Conservation (phyloP, 1,284 basidiomycete genomes). For the Fistulina hepatica region DNA sequence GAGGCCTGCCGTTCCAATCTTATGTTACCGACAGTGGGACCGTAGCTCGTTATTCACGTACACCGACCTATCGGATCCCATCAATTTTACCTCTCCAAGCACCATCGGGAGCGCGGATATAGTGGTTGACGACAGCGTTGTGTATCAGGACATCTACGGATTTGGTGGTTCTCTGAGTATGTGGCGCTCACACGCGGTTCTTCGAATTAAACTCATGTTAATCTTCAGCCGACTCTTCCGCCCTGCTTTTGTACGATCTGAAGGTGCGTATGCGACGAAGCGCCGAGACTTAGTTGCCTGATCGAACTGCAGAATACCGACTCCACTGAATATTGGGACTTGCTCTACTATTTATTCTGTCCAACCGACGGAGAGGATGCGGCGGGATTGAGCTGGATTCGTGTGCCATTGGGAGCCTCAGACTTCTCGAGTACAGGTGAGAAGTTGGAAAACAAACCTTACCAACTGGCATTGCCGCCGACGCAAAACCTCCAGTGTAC, state of each 20-base stretch:
- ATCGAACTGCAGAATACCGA: slow-evolving; percentile 25
- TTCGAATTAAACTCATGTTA: slow-evolving; percentile 1
- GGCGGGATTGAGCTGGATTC: slow-evolving; percentile 40
- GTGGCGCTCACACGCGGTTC: slow-evolving; percentile 12
- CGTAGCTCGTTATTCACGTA: slow-evolving; percentile 38
- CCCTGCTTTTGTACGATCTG: slow-evolving; percentile 35
- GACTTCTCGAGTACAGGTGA: slow-evolving; percentile 40
- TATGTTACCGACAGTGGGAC: slow-evolving; percentile 45
- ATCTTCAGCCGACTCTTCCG: slow-evolving; percentile 39
- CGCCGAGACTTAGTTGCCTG: not conserved
- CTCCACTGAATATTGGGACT: slow-evolving; percentile 32
- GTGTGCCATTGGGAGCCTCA: slow-evolving; percentile 41
- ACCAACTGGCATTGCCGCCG: too few species aligned
- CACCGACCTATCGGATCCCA: slow-evolving; percentile 33
- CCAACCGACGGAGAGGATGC: slow-evolving; percentile 36
- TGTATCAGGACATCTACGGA: slow-evolving; percentile 37
- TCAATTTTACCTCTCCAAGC: slow-evolving; percentile 41
- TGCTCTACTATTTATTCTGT: slow-evolving; percentile 36
- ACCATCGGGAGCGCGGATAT: slow-evolving; percentile 37
- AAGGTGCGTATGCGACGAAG: slow-evolving; percentile 26
- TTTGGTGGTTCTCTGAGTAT: slow-evolving; percentile 41
- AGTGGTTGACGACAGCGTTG: slow-evolving; percentile 30
- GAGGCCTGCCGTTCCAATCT: too few species aligned
- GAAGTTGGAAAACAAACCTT: slow-evolving; percentile 7
- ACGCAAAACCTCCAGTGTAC: slow-evolving; percentile 26